A percentile compares a stretch with the other conserved stretches of the same genome.
phyloP scores from a whole-genome alignment of 164 flowering plant species.

The Nymphaea colorata region DNA sequence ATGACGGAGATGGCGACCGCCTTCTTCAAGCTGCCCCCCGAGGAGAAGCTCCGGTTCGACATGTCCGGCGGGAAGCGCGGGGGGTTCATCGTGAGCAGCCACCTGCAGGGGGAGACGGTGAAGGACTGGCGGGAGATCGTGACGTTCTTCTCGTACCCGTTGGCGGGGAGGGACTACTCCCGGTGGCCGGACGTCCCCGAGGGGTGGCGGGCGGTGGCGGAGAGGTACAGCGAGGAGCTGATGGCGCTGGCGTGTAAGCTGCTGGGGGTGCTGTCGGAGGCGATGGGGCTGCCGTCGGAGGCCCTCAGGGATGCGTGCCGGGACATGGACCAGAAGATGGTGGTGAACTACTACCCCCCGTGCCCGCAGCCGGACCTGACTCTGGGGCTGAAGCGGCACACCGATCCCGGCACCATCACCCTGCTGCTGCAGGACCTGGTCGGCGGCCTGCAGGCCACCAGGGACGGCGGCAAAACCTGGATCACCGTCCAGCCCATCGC shows the following conservation, averaged over 20 bases:
- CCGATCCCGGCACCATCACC: slow-evolving; percentile 88
- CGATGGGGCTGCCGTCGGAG: slow-evolving; percentile 66
- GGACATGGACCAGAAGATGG: slow-evolving; percentile 84
- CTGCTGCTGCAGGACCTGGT: slow-evolving; percentile 72
- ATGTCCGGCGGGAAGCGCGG: slow-evolving; percentile 86
- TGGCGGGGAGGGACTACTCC: background rate
- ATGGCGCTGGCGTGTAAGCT: slow-evolving; percentile 77
- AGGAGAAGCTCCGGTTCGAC: slow-evolving; percentile 69
- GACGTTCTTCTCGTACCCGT: slow-evolving; percentile 6
- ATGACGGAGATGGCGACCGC: slow-evolving; percentile 55
- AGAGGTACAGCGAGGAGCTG: slow-evolving; percentile 53
- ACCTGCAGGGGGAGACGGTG: slow-evolving; percentile 29
- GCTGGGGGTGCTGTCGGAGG: slow-evolving; percentile 64
- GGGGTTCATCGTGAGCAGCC: slow-evolving; percentile 80
- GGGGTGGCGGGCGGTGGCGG: slow-evolving; percentile 19
- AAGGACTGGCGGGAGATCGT: slow-evolving; percentile 8
- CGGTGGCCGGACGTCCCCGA: slow-evolving; percentile 26
- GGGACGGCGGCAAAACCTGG: slow-evolving; percentile 72
- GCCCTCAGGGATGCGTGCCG: slow-evolving; percentile 75
- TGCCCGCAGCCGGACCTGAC: slow-evolving; percentile 87
- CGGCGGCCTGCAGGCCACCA: slow-evolving; percentile 83
- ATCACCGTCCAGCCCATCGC: slow-evolving; percentile 78
- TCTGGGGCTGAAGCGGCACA: slow-evolving; percentile 82
- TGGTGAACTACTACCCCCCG: slow-evolving; percentile 68
- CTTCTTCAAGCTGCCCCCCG: slow-evolving; percentile 61